Percentiles rank a stretch among this genome's conserved stretches.
phyloP scores from a whole-genome alignment of 257 asterid genomes.

The Rubia yunnanensis region DNA sequence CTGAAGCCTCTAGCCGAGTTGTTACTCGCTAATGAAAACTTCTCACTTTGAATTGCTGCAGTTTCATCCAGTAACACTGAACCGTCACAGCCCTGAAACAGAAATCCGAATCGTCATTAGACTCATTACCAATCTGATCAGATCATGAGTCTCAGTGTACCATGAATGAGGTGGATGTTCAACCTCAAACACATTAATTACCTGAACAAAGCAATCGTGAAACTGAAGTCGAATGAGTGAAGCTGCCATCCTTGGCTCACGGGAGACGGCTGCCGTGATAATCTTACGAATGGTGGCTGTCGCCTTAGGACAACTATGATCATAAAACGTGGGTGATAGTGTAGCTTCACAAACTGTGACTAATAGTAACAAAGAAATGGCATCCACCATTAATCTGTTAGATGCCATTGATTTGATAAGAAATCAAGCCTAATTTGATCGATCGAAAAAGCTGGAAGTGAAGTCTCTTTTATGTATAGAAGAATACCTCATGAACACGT shows the following conservation, averaged over 20 bases:
- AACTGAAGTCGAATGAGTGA: conserved; percentile 42
- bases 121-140: no score
- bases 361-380: background rate
- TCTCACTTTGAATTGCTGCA: conserved; percentile 13
- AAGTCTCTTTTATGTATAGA: no score
- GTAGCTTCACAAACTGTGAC: conserved; percentile 26
- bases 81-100: conserved; percentile 17
- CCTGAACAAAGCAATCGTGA: conserved; percentile 43
- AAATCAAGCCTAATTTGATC: no score
- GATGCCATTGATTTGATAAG: background rate
- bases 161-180: no score
- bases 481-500: no score
- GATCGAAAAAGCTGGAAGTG: no score
- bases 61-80: conserved; percentile 19
- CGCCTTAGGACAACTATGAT: conserved; percentile 24
- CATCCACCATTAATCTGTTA: background rate
- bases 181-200: no score
- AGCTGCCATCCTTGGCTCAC: conserved; percentile 41
- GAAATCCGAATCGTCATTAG: background rate
- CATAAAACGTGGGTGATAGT: conserved; percentile 34
- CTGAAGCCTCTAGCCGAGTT: conserved; percentile 14
- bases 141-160: no score
- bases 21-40: background rate
- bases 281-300: conserved; percentile 17
- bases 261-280: conserved; percentile 25